Percentiles rank a stretch among this genome's conserved stretches.
phyloP scores from a whole-genome alignment of 2,329 filamentous ascomycete species.

The Emergomyces orientalis region DNA sequence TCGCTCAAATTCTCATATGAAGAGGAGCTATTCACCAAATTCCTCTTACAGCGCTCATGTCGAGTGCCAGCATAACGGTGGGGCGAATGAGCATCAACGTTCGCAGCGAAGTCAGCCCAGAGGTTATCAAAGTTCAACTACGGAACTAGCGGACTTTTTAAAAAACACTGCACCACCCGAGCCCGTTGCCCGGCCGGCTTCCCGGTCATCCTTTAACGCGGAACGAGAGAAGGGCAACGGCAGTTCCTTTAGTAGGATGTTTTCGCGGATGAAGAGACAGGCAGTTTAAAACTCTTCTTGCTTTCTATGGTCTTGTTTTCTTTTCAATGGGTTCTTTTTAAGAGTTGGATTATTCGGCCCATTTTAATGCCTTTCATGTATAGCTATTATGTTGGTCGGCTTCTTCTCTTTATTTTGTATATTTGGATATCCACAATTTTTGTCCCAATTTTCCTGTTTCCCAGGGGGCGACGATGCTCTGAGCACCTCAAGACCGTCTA shows the following conservation, averaged over 20 bases:
- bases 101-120: constrained; percentile 18
- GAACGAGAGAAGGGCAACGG: constrained; percentile 15
- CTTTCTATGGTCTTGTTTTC: not conserved
- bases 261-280: constrained; percentile 22
- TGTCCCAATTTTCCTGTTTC: not conserved
- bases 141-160: constrained; percentile 64
- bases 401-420: constrained; percentile 2
- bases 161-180: constrained; percentile 57
- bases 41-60: constrained; percentile 33
- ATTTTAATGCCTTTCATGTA: not conserved
- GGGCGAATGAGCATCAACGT: constrained; percentile 17
- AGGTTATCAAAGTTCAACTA: constrained; percentile 40
- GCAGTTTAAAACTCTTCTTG: constrained; percentile 9
- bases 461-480: not conserved
- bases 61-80: constrained; percentile 27
- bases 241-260: constrained; percentile 20
- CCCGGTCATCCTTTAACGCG: constrained; percentile 11
- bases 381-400: constrained; percentile 8
- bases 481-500: not conserved
- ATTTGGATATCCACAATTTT: not conserved
- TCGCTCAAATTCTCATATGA: constrained; percentile 22
- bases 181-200: constrained; percentile 16
- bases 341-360: not conserved
- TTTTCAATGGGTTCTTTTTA: not conserved
- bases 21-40: constrained; percentile 24